Evolutionary conservation across 148 eudicot species (phyloP), one percentile per base, ranked within the genome.

Genomic region (Arbutus unedo): DNA sequence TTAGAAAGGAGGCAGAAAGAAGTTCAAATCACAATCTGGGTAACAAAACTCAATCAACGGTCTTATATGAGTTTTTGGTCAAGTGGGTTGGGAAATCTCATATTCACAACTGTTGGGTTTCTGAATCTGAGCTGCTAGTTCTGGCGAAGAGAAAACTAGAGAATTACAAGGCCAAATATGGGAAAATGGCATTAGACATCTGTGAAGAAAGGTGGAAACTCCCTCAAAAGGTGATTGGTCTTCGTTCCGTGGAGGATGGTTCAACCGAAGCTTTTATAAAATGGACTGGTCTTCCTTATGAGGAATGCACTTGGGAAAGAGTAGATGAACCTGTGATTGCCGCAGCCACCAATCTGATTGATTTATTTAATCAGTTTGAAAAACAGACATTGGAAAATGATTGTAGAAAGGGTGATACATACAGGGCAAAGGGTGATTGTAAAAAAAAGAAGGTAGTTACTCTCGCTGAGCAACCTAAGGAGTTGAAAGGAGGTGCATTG

Each of bases 221-320:
- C 77, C 99, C 99, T 10, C 99, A 96, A 87, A 88, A 93, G 82
- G 89, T 96, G 75, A 88, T 96, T 87, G 94, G 92, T 70, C 74
- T 88, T 68, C 89, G 91, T 81, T 74, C 93, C 74, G 86, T 85
- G 21, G 76, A 88, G 82, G 88, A 84, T 84, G 94, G 88, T 85
- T 18, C 81, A 55, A 77, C 87, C 51, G 99, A 94, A 88, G 98
- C 85, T 77, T 89, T 90, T 79, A 85, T 96, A 55, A 96, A 94
- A 84, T 96, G 99, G 99, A 89, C 93, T 0, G 96, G 93, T 54
- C 97, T 96, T 76, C 88, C 97, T 64, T 96, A 96, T 83, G 98
- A 96, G 82, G 99, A 96, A 82, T 96, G 99, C 90, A 93, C 98
- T 74, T 96, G 99, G 99, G 99, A 96, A 88, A 92, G 88, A 87